phyloP scores from a whole-genome alignment of 2,329 filamentous ascomycete genomes.

The Cladophialophora bantiana region DNA sequence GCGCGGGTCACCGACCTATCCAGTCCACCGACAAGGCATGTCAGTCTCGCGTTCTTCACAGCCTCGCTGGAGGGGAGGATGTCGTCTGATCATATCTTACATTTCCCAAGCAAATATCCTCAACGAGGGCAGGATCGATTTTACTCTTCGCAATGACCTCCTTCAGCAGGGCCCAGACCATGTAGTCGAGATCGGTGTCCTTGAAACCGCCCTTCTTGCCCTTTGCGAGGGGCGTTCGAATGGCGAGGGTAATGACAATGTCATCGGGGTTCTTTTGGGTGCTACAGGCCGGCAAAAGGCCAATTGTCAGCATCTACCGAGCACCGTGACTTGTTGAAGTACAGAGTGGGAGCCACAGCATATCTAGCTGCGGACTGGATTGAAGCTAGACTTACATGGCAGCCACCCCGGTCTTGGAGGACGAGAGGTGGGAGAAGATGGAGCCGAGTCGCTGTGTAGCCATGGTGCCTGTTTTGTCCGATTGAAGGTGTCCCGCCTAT shows the following conservation, averaged over 20 bases:
- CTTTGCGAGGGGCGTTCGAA: constrained; percentile 89
- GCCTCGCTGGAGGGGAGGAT: too few species aligned
- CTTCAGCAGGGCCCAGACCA: constrained; percentile 83
- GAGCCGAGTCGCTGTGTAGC: constrained; percentile 84
- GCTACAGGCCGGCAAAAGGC: constrained; percentile 54
- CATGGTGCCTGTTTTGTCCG: constrained; percentile 57
- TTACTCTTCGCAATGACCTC: constrained; percentile 74
- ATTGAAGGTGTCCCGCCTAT: background rate
- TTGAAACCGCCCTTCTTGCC: constrained; percentile 92
- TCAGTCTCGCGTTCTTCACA: constrained; percentile 2
- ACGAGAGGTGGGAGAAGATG: constrained; percentile 84
- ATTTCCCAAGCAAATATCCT: constrained; percentile 93
- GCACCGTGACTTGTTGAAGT: background rate
- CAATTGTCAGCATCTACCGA: background rate
- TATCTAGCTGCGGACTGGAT: background rate
- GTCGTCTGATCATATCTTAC: constrained; percentile 57
- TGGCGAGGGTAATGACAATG: constrained; percentile 91
- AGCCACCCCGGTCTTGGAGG: constrained; percentile 72
- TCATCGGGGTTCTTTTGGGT: constrained; percentile 94
- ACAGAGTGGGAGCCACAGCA: background rate
- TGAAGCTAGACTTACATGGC: constrained; percentile 71
- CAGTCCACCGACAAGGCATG: background rate
- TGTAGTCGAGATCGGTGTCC: constrained; percentile 86
- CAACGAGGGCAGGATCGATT: constrained; percentile 79
- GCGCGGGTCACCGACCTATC: constrained; percentile 78